phyloP scores from a whole-genome alignment of 75 land plant species.

The Cunninghamia lanceolata region DNA sequence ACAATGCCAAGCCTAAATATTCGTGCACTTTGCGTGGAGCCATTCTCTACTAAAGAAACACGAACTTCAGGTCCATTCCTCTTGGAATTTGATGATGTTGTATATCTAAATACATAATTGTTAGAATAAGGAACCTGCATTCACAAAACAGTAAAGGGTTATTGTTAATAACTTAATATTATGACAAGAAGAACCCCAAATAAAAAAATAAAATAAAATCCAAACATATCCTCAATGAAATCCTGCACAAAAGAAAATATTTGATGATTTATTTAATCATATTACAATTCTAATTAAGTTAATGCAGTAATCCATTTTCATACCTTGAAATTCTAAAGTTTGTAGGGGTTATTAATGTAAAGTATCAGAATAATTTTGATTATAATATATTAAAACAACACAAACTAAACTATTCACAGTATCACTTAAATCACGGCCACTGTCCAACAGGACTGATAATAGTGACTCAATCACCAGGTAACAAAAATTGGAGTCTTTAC shows the following conservation, averaged over 20 bases:
- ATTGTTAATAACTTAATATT: background rate
- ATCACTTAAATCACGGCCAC: background rate
- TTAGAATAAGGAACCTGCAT: background rate
- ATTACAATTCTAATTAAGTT: background rate
- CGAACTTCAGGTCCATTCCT: background rate
- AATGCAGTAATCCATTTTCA: background rate
- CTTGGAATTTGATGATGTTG: conserved; percentile 7
- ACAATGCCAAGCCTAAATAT: conserved; percentile 9
- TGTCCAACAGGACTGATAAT: background rate
- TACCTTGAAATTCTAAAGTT: background rate
- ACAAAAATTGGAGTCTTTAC: too few relatives aligned
- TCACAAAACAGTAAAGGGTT: background rate
- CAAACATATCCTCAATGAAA: background rate
- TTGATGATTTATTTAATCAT: background rate
- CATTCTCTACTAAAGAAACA: background rate
- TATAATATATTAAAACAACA: background rate
- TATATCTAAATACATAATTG: background rate
- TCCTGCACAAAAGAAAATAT: background rate
- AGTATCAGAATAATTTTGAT: background rate
- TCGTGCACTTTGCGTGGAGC: background rate
- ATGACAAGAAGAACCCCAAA: background rate
- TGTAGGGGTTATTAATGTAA: background rate
- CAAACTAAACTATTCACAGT: background rate
- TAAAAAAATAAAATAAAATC: background rate
- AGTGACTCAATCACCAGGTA: too few relatives aligned